Evolutionary conservation across 208 protist genomes (phyloP), one percentile per base, ranked within the genome.

Genomic region (Crithidia brevicula): DNA sequence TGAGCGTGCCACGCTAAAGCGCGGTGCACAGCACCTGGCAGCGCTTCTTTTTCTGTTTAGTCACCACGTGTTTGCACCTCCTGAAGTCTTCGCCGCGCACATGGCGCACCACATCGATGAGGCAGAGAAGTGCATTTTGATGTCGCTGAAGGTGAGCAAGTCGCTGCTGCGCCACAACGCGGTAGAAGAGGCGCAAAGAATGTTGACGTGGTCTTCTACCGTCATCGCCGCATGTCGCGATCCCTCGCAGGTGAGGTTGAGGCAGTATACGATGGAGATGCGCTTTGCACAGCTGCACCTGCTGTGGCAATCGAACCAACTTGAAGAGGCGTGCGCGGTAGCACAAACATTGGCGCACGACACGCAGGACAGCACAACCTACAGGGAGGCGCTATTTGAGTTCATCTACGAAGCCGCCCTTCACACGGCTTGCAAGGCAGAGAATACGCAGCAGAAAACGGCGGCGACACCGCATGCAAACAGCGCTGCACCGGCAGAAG

Each of bases 61-160:
- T 8, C 83, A 90, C 59, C 78, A 82, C 53, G 71, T 80, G 27
- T 95, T 89, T 47, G 75, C 86, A 3, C 34, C 45, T 20, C 40
- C 28, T 0, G 60, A 75, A 20, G 75, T 89, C 34, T 67, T 54
- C 4, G 47, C 69, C 31, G 61, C 59, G 53, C 89, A 92, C 63
- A 74, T 93, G 51, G 65, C 59, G 1, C 61, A 79, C 43, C 90
- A 93, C 67, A 56, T 53, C 28, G 38, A 74, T 16, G 85, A 93
- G 20, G 74, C 77, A 1, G 86, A 93, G 51, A 82, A 88, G 45
- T 91, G 82, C 73, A 77, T 93, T 22, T 28, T 95, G 1, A 88
- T 95, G 79, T 95, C 87, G 47, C 67, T 95, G 8, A 93, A 93
- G 64, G 85, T 88, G 18, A 74, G 77, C 42, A 89, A 86, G 18